Conservation (phyloP, 371 early-diverging fungal species). For the Mucor lusitanicus region DNA sequence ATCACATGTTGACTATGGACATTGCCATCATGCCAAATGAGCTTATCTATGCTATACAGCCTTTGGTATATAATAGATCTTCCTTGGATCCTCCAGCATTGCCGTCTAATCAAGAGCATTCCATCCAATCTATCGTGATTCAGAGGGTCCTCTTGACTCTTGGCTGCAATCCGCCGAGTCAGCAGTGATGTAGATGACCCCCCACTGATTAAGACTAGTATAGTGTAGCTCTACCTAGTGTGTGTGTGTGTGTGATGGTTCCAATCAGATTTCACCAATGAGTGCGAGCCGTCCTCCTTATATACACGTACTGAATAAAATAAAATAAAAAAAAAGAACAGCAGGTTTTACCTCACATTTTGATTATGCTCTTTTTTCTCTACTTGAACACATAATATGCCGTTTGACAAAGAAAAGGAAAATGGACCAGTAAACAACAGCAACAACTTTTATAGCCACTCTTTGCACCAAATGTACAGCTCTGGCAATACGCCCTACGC, state of each 20-base stretch:
- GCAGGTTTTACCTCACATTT: background rate
- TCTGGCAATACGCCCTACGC: background rate
- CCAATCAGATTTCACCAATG: background rate
- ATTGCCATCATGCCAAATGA: too few relatives aligned
- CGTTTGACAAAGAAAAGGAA: conserved; percentile 25
- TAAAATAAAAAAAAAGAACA: background rate
- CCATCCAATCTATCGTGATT: too few relatives aligned
- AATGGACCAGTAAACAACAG: conserved; percentile 21
- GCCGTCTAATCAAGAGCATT: too few relatives aligned
- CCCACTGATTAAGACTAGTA: background rate
- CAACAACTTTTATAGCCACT: conserved; percentile 15
- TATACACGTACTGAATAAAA: background rate
- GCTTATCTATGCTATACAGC: too few relatives aligned
- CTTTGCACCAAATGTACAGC: conserved; percentile 17
- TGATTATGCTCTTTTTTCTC: background rate
- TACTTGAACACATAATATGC: conserved; percentile 4
- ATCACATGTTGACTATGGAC: too few relatives aligned
- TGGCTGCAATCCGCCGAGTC: too few relatives aligned
- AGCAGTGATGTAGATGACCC: background rate
- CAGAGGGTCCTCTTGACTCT: too few relatives aligned
- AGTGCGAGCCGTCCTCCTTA: background rate
- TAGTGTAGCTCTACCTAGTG: too few relatives aligned
- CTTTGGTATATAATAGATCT: too few relatives aligned
- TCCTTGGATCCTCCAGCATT: too few relatives aligned
- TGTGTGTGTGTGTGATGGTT: background rate